These are phyloP conservation scores for Usnea hakonensis DNA, from an alignment of 495 filamentous ascomycete species.

Conservation along the genomic window DNA sequence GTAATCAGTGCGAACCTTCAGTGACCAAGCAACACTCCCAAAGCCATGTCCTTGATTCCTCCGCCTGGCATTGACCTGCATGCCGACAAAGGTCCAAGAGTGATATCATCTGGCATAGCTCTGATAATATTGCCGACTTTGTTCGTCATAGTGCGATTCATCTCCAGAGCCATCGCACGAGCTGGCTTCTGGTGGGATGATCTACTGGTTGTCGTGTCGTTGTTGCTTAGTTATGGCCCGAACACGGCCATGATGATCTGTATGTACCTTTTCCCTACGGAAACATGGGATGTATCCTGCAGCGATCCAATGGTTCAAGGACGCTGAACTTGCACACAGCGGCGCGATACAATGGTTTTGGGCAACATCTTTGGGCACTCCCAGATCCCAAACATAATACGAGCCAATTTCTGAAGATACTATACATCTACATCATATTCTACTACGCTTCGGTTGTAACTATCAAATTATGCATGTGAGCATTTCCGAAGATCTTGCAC, in stretches of 20 bases:
- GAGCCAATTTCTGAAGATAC: slow-evolving; percentile 17
- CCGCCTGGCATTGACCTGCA: slow-evolving; percentile 39
- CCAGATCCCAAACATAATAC: slow-evolving; percentile 11
- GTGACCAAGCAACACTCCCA: background rate
- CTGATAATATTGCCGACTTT: slow-evolving; percentile 31
- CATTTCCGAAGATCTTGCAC: background rate
- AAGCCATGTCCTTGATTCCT: slow-evolving; percentile 38
- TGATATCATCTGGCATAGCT: slow-evolving; percentile 12
- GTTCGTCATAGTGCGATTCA: slow-evolving; percentile 29
- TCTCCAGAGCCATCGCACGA: slow-evolving; percentile 25
- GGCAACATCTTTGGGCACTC: slow-evolving; percentile 17
- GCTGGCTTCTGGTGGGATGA: slow-evolving; percentile 37
- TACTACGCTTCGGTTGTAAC: slow-evolving; percentile 17
- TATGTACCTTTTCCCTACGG: background rate
- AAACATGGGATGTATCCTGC: background rate
- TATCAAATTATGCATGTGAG: slow-evolving; percentile 19
- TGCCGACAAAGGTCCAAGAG: slow-evolving; percentile 7
- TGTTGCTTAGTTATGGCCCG: slow-evolving; percentile 16
- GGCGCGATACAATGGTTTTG: slow-evolving; percentile 14
- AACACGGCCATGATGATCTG: slow-evolving; percentile 11
- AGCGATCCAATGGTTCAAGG: background rate
- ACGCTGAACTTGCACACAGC: slow-evolving; percentile 4
- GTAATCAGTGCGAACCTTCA: background rate
- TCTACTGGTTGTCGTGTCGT: slow-evolving; percentile 27
- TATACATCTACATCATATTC: slow-evolving; percentile 20